Evolutionary conservation across 139 green algal species (phyloP), one percentile per base, ranked within the genome.

Genomic region (Eudorina sp.): DNA sequence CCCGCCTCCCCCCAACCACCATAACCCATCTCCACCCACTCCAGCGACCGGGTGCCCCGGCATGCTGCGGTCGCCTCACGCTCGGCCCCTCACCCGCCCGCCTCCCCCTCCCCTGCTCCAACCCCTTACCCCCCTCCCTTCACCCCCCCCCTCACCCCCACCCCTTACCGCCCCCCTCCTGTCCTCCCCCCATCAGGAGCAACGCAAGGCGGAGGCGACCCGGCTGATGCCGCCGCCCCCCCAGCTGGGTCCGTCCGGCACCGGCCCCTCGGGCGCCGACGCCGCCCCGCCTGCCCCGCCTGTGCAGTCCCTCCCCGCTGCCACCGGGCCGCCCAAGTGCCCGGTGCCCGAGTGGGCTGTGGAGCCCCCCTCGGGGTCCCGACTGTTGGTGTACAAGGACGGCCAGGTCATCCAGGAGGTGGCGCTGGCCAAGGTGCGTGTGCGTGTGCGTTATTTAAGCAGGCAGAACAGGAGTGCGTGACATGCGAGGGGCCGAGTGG

Each of bases 361-460:
- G n/a, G 36, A 72, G 48, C 83, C 83, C 4, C 68, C 68, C 4
- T 27, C 68, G 2, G 83, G 68, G 11, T 81, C 68, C 27, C 62
- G 83, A 7, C 48, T 88, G 25, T 29, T 82, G 68, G 83, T 81
- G 14, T 88, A 62, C 68, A 88, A 88, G 83, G 83, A 88, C 36
- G 83, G 83, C 9, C 36, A 43, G 14, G 83, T 72, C 25, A 81
- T 88, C 11, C 83, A 88, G 51, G 83, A 88, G 34, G 8, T 88
- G 4, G 25, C n/a, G 5, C 68, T 88, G 36, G 68, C 14, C 13
- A 80, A 88, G 83, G 82, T 79, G 27, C n/a, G n/a, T n/a, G n/a
- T n/a, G n/a, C n/a, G n/a, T n/a, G n/a, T n/a, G n/a, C n/a, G n/a
- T n/a, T n/a, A n/a, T n/a, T n/a, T n/a, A n/a, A n/a, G n/a, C n/a